Percentiles rank a stretch among this genome's conserved stretches.
Evolutionary conservation across 2,329 filamentous ascomycete genomes (phyloP).

Genomic region (Penicillium hesseltinei): DNA sequence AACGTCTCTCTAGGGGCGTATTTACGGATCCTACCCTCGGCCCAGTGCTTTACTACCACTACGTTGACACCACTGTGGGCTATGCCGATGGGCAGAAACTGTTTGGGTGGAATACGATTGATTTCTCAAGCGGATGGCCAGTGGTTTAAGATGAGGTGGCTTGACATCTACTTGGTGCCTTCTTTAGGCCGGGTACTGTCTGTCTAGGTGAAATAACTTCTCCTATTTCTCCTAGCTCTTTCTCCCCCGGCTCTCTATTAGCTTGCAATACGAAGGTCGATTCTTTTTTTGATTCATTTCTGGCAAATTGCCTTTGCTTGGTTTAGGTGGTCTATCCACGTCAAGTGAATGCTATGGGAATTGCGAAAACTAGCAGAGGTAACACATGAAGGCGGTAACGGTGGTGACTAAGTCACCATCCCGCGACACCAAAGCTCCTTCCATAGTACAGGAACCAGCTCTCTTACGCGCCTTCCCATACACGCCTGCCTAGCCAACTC

Average conservation of each 20-base stretch:
- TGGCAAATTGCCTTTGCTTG: too few relatives aligned
- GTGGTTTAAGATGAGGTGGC: constrained; percentile 28
- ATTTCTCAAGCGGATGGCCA: constrained; percentile 49
- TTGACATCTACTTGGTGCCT: neutral
- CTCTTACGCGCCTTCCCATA: too few relatives aligned
- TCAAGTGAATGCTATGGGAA: too few relatives aligned
- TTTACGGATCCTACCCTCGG: constrained; percentile 42
- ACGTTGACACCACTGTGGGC: constrained; percentile 55
- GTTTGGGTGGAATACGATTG: constrained; percentile 50
- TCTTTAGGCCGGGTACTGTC: neutral
- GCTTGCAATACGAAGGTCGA: neutral
- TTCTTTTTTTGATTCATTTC: neutral
- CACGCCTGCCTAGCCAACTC: too few relatives aligned
- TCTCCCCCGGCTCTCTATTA: neutral
- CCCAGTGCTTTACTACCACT: constrained; percentile 63
- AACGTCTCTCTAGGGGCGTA: constrained; percentile 26
- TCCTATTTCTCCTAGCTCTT: neutral
- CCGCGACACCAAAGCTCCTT: too few relatives aligned
- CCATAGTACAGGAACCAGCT: too few relatives aligned
- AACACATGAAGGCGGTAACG: too few relatives aligned
- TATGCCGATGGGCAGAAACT: constrained; percentile 49
- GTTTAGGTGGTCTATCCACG: too few relatives aligned
- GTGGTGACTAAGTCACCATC: too few relatives aligned
- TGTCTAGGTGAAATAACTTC: neutral
- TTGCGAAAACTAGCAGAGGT: too few relatives aligned